These are phyloP conservation scores for Eucalyptus cloeziana DNA, from an alignment of 345 rosid species.

Conservation along the genomic window DNA sequence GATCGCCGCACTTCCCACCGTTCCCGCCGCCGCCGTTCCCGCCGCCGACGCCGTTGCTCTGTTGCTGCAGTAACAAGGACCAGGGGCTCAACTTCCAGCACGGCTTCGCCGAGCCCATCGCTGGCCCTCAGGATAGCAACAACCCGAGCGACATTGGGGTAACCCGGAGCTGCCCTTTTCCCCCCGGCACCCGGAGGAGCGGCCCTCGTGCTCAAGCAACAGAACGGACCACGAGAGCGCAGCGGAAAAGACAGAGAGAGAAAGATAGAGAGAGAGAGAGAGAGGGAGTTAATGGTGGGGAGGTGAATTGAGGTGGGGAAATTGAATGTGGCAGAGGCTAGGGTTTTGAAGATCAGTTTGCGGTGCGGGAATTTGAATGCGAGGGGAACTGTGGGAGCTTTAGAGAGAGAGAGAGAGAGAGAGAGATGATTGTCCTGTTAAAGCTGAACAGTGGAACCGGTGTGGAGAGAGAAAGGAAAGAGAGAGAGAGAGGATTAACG, in stretches of 20 bases:
- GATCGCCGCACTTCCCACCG: neutral
- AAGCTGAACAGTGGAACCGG: neutral
- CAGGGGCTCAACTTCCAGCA: neutral
- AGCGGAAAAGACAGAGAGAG: neutral
- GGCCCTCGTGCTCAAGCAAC: neutral
- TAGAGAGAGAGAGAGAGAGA: neutral
- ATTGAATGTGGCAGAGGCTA: neutral
- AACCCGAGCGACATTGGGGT: neutral
- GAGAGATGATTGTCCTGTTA: neutral
- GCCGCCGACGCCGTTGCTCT: neutral
- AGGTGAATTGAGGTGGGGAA: neutral
- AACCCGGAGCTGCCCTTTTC: neutral
- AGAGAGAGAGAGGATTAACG: neutral
- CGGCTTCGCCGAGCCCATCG: neutral
- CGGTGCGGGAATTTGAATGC: neutral
- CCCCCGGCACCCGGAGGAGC: neutral
- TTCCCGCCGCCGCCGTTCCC: neutral
- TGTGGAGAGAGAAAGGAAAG: neutral
- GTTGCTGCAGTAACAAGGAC: neutral
- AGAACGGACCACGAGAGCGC: neutral
- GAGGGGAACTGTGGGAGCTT: neutral
- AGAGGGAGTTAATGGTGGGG: neutral
- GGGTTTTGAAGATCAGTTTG: neutral
- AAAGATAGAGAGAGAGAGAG: neutral
- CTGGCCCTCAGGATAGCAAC: neutral